These are phyloP conservation scores for Pharus latifolius DNA, from an alignment of 176 grass and related monocot genomes.

Conservation along the genomic window DNA sequence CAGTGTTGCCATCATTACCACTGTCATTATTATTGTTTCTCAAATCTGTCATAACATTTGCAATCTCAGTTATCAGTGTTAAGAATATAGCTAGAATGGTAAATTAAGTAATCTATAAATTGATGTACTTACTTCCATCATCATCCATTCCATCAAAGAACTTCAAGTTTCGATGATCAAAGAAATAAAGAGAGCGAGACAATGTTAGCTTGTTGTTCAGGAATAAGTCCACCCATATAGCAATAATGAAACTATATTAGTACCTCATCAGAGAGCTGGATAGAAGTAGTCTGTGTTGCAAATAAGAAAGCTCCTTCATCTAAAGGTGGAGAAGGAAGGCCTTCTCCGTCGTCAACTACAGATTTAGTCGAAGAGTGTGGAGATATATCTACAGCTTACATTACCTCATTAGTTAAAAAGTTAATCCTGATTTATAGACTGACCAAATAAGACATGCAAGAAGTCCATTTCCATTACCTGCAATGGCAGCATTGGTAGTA, in stretches of 20 bases:
- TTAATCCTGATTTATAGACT: not conserved
- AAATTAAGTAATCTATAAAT: not conserved
- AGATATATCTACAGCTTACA: constrained; percentile 29
- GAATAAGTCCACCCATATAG: constrained; percentile 6
- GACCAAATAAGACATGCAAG: not conserved
- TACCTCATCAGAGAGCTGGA: constrained; percentile 77
- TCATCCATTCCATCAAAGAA: constrained; percentile 97
- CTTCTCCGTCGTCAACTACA: constrained; percentile 51
- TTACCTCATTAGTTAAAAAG: not conserved
- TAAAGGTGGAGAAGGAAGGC: constrained; percentile 82
- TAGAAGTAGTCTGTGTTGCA: constrained; percentile 47
- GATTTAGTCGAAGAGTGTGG: constrained; percentile 30
- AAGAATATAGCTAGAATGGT: not conserved
- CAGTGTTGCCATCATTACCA: not conserved
- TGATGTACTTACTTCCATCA: constrained; percentile 81
- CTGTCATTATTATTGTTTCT: constrained; percentile 34
- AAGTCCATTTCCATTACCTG: constrained; percentile 37
- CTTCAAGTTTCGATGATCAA: constrained; percentile 15
- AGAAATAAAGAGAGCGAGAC: not conserved
- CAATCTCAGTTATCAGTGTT: not conserved
- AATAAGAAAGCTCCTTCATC: constrained; percentile 67
- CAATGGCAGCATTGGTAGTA: constrained; percentile 41
- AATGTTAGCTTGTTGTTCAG: constrained; percentile 15
- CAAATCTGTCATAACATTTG: constrained; percentile 44
- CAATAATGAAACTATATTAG: not conserved